Base-by-base conservation (phyloP, 495 filamentous ascomycete species). In the Penicillium turbatum region DNA sequence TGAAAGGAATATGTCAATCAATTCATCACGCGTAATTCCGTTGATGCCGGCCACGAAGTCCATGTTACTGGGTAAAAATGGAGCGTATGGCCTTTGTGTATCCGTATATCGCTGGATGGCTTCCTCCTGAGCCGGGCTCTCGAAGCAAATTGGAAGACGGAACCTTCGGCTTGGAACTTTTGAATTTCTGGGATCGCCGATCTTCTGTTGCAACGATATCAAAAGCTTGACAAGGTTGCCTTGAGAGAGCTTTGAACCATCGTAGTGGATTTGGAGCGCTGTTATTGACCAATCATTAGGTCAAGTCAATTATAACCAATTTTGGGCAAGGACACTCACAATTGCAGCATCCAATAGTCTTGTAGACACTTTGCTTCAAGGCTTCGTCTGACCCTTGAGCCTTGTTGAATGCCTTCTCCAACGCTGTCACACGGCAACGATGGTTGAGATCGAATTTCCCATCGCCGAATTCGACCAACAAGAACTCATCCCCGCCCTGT, bases 1-100 rank as follows among this genome's bases (percentile, higher is more conserved):
- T 12, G 68, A 77, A 9, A 79, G 70, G 41, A 78, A 73, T 10
- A 79, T 74, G 0, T 75, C 58, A 10, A 75, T 65, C 16, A 79
- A 70, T 57, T 77, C 68, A 16, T 72, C 62, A 9, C 64, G 61
- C 5, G 74, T 72, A 38, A 84, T 72, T 15, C 75, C 81, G 51
- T 85, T 85, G 64, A 79, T 82, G 36, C 75, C 71, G 5, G 79
- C 78, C 10, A 83, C 74, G 41, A 81, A 85, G 13, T 71, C 70
- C 48, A 83, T 66, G 46, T 82, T 82, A 55, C 82, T 79, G 0
- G 82, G 81, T 3, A 83, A 64, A 42, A 80, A 85, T n/a, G 72
- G 68, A 5, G 81, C 82, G 35, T 81, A 76, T 6, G 79, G 75
- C 2, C 82, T 73, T 46, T 82, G 80, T 1, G 77, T 81, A 36